These are phyloP conservation scores for Macrolepiota fuliginosa DNA, from an alignment of 768 basidiomycete species.

Conservation along the genomic window DNA sequence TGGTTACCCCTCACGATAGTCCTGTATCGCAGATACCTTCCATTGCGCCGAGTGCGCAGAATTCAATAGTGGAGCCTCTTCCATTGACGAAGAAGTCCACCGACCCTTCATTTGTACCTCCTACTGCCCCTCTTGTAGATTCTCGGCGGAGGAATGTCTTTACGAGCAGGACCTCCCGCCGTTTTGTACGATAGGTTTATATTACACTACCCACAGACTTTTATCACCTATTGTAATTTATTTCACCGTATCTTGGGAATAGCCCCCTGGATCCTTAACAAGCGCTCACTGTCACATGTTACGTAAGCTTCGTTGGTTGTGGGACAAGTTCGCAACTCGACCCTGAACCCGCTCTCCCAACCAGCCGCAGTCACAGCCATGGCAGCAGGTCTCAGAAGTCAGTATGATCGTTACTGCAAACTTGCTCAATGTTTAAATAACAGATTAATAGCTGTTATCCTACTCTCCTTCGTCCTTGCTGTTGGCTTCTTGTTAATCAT, in stretches of 20 bases:
- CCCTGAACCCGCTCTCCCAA: slow-evolving; percentile 8
- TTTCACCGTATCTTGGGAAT: not conserved
- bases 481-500: slow-evolving; percentile 98
- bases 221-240: not conserved
- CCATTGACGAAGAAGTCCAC: not conserved
- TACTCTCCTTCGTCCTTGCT: slow-evolving; percentile 96
- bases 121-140: slow-evolving; percentile 30
- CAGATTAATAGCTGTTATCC: slow-evolving; percentile 73
- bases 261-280: too few species aligned
- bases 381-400: slow-evolving; percentile 74
- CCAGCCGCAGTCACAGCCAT: slow-evolving; percentile 27
- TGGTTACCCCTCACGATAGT: slow-evolving; percentile 2
- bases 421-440: not conserved
- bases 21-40: slow-evolving; percentile 3
- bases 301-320: not conserved
- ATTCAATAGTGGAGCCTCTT: not conserved
- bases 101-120: not conserved
- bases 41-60: not conserved
- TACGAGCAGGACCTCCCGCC: slow-evolving; percentile 2
- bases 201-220: not conserved
- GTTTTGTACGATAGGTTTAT: slow-evolving; percentile 12
- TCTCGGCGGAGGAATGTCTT: slow-evolving; percentile 7
- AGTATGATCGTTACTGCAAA: slow-evolving; percentile 20
- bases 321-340: not conserved
- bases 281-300: not conserved